Evolutionary conservation across 2,329 filamentous ascomycete genomes (phyloP), one percentile per base, ranked within the genome.

Genomic region (Lasiodiplodia hormozganensis): DNA sequence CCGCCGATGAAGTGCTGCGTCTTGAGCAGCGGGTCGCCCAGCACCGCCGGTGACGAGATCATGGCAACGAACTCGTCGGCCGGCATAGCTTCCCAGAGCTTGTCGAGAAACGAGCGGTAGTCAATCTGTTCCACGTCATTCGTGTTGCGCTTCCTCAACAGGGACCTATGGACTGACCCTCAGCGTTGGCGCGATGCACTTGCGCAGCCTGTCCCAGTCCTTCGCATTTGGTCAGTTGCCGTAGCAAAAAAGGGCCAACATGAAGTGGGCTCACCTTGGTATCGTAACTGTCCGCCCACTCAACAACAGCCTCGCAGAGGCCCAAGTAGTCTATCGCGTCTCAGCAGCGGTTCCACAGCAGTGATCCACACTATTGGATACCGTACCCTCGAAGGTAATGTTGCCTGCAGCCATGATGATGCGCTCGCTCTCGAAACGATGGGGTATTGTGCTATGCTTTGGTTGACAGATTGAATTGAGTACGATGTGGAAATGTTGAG

Each of bases 231-330:
- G 58, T 62, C 64, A 25, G 34, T 65, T 36, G 6, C 47, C 12
- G 43, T n/a, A 43, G 36, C 34, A 12, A 53, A 31, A 8, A 34
- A 23, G 49, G 11, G 28, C 16, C 47, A 28, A 6, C 5, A 36
- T 23, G 47, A 14, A 25, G 34, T 40, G 28, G 67, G 47, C 69
- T 43, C 58, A 80, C 80, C 79, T 90, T 90, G 77, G 84, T 85
- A 77, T 90, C 88, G 78, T 90, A 89, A 81, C 85, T 87, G 76
- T 89, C 87, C 68, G 86, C 87, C 88, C 88, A 90, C 74, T 89
- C 67, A 56, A 68, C 67, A 49, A 68, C 49, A 34, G 57, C 62
- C 23, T 65, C 47, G 67, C 67, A 68, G 58, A 68, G 60, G 51
- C 67, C 67, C 11, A 66, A 66, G 54, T 67, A 70, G 51, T 65